Evolutionary conservation across 2,329 filamentous ascomycete species (phyloP).

Genomic region (Penicillium hordei): DNA sequence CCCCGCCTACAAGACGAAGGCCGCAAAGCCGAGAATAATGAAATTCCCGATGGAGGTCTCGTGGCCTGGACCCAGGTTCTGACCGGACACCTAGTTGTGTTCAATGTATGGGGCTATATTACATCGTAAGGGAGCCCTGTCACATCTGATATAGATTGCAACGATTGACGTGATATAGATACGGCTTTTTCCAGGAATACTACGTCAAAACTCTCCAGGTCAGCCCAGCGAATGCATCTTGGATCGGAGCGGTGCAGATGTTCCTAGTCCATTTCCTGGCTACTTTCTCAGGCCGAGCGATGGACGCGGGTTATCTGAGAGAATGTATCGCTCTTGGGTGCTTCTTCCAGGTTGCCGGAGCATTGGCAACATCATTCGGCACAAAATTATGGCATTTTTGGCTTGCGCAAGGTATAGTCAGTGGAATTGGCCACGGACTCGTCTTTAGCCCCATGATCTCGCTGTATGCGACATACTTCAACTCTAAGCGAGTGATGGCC

Average conservation of each 20-base stretch:
- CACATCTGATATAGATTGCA: not conserved
- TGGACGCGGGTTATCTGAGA: slow-evolving; percentile 45
- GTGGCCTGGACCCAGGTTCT: slow-evolving; percentile 34
- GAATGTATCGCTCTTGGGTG: slow-evolving; percentile 9
- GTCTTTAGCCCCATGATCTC: slow-evolving; percentile 43
- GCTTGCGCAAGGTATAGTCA: slow-evolving; percentile 46
- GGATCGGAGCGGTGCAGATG: slow-evolving; percentile 50
- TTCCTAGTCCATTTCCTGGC: slow-evolving; percentile 46
- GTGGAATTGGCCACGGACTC: slow-evolving; percentile 45
- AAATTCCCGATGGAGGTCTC: slow-evolving; percentile 31
- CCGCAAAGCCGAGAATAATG: slow-evolving; percentile 4
- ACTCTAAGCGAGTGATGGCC: slow-evolving; percentile 37
- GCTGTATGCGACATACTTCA: slow-evolving; percentile 45
- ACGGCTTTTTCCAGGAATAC: slow-evolving; percentile 48
- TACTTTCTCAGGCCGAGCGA: slow-evolving; percentile 43
- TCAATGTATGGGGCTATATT: slow-evolving; percentile 21
- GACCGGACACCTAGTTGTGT: slow-evolving; percentile 31
- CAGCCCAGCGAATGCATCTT: slow-evolving; percentile 43
- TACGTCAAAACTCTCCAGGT: slow-evolving; percentile 38
- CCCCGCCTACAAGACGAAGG: not conserved
- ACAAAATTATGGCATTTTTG: slow-evolving; percentile 52
- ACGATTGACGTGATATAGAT: not conserved
- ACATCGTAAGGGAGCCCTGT: slow-evolving; percentile 7
- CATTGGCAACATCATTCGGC: slow-evolving; percentile 49
- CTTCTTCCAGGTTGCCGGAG: slow-evolving; percentile 37